Evolutionary conservation across 1,284 basidiomycete genomes (phyloP).

Genomic region (Cutaneotrichosporon daszewskae): DNA sequence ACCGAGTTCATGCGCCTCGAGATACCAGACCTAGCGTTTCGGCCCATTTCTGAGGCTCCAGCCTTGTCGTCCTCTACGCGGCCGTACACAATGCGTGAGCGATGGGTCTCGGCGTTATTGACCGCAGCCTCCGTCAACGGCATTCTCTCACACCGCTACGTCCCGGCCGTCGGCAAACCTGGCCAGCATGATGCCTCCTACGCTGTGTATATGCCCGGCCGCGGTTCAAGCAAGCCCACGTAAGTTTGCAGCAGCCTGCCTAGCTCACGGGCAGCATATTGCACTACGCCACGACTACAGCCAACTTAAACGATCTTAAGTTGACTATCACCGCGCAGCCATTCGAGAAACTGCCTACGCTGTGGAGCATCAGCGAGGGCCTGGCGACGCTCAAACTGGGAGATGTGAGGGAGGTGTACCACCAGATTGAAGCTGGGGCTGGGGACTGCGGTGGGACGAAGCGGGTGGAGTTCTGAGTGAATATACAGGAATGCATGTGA

Average conservation of each 20-base stretch:
- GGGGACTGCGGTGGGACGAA: neutral
- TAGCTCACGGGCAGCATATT: neutral
- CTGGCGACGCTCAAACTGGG: conserved; percentile 11
- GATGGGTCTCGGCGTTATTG: neutral
- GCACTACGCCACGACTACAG: neutral
- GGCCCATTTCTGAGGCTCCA: no score
- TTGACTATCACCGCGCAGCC: conserved; percentile 10
- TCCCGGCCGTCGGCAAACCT: conserved; percentile 28
- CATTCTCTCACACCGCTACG: conserved; percentile 28
- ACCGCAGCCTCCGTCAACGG: conserved; percentile 22
- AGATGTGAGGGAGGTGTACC: neutral
- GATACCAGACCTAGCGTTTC: conserved; percentile 9
- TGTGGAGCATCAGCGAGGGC: conserved; percentile 22
- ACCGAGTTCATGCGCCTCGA: conserved; percentile 26
- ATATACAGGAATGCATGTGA: no score
- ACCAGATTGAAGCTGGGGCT: neutral
- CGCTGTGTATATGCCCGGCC: conserved; percentile 20
- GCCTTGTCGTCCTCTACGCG: no score
- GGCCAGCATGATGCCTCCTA: conserved; percentile 31
- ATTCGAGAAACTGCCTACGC: conserved; percentile 20
- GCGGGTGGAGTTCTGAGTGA: neutral
- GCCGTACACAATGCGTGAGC: no score
- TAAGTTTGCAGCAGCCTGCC: conserved; percentile 4
- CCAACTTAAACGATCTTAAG: conserved; percentile 7
- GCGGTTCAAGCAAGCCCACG: conserved; percentile 6